Base-by-base conservation (phyloP, 768 basidiomycete genomes). In the Leccinellum albellum region DNA sequence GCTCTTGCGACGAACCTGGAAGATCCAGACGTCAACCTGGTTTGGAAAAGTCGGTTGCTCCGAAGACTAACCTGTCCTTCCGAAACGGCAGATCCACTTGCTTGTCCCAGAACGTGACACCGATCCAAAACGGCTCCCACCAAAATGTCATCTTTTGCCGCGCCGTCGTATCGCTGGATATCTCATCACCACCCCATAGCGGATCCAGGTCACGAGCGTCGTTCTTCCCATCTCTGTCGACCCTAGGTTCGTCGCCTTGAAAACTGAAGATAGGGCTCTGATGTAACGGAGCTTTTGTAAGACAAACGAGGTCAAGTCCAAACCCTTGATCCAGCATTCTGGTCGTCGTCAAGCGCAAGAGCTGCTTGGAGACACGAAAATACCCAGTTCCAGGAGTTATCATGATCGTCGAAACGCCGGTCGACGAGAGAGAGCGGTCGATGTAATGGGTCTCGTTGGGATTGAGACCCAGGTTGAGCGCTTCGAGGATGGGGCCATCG, bases 341-440 rank as follows among this genome's bases (percentile, higher is more conserved):
- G 26, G 91, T 93, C 2, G 94, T 97, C 0, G 97, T 98, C 55
- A 98, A 76, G 12, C 94, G 84, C 17, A 99, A 79, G 3, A 98
- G 81, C 57, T 86, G 83, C 70, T 96, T 98, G 53, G 89, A 88
- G 4, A 98, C 97, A 26, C 89, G 85, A 70, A 94, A 98, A 71
- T 92, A 92, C 3, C 93, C 93, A 3, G 94, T 92, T 0, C 96
- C 97, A 0, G 97, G 95, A 1, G 94, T 95, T 60, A 98, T 85
- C 44, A 98, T 69, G 46, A 94, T 82, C 3, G 89, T 91, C 14
- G 86, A 84, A 1, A 87, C 74, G 21, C 96, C 96, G 0, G 95
- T 98, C 14, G 94, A 79, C 3, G 88, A 91, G 9, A 98, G 76
- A 31, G 96, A 97, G 20, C 97, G 87, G 70, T 98, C 97, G 61